Percentiles rank a stretch among this genome's conserved stretches.
Evolutionary conservation across 495 filamentous ascomycete species (phyloP).

Genomic region (Acidiella bohemica): DNA sequence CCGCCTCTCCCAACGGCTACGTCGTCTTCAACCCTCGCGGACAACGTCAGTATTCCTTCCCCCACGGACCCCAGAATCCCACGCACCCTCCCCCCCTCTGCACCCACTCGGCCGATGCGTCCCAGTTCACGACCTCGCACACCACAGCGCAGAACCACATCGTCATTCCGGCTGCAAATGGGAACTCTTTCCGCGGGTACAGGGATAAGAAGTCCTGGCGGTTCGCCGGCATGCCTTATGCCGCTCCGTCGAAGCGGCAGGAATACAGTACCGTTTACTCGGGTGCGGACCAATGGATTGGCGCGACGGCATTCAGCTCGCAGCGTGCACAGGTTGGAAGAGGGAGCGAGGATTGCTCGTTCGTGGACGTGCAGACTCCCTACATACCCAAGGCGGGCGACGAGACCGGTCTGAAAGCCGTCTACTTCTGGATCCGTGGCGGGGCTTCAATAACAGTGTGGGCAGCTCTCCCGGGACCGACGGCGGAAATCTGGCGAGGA

Average conservation of each 20-base stretch:
- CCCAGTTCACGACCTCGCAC: slow-evolving; percentile 10
- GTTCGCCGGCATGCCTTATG: slow-evolving; percentile 39
- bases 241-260: slow-evolving; percentile 36
- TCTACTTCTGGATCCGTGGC: slow-evolving; percentile 7
- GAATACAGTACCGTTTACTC: slow-evolving; percentile 33
- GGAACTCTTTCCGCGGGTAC: slow-evolving; percentile 32
- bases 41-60: slow-evolving; percentile 10
- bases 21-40: slow-evolving; percentile 21
- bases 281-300: slow-evolving; percentile 30
- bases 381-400: slow-evolving; percentile 2
- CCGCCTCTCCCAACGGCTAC: slow-evolving; percentile 27
- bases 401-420: slow-evolving; percentile 11
- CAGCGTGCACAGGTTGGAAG: slow-evolving; percentile 32
- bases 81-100: slow-evolving; percentile 28
- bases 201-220: slow-evolving; percentile 39
- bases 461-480: slow-evolving; percentile 20
- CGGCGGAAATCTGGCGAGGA: slow-evolving; percentile 20
- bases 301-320: slow-evolving; percentile 31
- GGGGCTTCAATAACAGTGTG: slow-evolving; percentile 23
- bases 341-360: slow-evolving; percentile 17
- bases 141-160: slow-evolving; percentile 23
- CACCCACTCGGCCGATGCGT: slow-evolving; percentile 28
- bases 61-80: slow-evolving; percentile 12
- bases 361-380: slow-evolving; percentile 4
- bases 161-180: slow-evolving; percentile 23